Percentiles rank a stretch among this genome's conserved stretches.
Conservation (phyloP, 805 yeast genomes). For the Yarrowia osloensis region DNA sequence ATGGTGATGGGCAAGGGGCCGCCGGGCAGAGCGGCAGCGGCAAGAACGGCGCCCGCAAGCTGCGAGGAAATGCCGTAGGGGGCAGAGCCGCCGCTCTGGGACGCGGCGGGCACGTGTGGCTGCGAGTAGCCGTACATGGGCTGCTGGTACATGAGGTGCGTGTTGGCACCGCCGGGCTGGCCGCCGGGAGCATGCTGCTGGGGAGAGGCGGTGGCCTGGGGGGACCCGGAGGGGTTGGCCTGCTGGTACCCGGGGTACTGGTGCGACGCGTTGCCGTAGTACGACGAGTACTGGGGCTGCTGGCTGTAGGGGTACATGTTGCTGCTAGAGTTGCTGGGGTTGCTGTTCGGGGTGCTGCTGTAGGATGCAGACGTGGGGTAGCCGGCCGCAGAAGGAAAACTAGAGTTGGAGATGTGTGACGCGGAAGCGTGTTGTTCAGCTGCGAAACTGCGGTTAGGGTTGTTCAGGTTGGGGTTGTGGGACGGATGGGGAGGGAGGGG, state of each 20-base stretch:
- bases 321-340: conserved; percentile 11
- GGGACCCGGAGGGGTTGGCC: conserved; percentile 21
- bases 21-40: conserved; percentile 44
- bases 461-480: neutral
- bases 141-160: conserved; percentile 30
- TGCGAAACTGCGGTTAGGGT: conserved; percentile 27
- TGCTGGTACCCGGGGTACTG: conserved; percentile 30
- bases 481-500: neutral
- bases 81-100: conserved; percentile 16
- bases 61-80: conserved; percentile 30
- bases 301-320: conserved; percentile 30
- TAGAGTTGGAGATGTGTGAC: conserved; percentile 15
- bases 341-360: neutral
- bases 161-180: conserved; percentile 12
- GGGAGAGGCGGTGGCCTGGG: conserved; percentile 24
- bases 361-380: conserved; percentile 29
- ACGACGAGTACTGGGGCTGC: conserved; percentile 31
- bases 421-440: conserved; percentile 3
- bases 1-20: conserved; percentile 35
- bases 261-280: conserved; percentile 29
- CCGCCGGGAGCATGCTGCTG: conserved; percentile 31
- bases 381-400: conserved; percentile 17
- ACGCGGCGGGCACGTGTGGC: conserved; percentile 28
- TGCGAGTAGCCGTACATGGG: conserved; percentile 29
- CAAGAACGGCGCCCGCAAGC: conserved; percentile 27